These are phyloP conservation scores for Mycena kentingensis DNA, from an alignment of 768 basidiomycete species.

Conservation along the genomic window DNA sequence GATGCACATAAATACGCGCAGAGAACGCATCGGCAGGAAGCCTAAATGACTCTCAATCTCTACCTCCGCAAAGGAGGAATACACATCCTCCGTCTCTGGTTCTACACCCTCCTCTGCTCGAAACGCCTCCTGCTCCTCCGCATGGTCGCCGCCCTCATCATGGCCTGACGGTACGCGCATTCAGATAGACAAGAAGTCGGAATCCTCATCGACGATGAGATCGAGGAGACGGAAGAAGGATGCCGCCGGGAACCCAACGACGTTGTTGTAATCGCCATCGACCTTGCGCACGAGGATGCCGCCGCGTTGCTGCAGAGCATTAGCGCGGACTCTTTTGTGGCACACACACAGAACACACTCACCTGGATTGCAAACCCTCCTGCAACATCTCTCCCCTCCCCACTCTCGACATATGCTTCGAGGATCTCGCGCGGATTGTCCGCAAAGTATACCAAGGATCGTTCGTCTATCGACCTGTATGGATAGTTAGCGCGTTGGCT, in stretches of 20 bases:
- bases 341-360: slow-evolving; percentile 15
- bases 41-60: not conserved
- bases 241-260: slow-evolving; percentile 89
- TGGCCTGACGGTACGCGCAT: not conserved
- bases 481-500: not conserved
- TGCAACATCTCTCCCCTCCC: slow-evolving; percentile 85
- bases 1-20: not conserved
- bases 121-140: slow-evolving; percentile 8
- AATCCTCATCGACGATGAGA: slow-evolving; percentile 70
- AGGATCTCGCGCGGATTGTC: slow-evolving; percentile 62
- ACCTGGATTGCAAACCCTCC: slow-evolving; percentile 97
- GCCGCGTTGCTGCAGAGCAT: slow-evolving; percentile 64
- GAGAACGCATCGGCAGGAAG: not conserved
- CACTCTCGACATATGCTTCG: slow-evolving; percentile 80
- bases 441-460: slow-evolving; percentile 75
- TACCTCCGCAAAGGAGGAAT: not conserved
- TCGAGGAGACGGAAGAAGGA: slow-evolving; percentile 80
- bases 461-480: slow-evolving; percentile 76
- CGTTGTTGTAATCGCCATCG: slow-evolving; percentile 88
- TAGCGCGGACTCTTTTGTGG: not conserved
- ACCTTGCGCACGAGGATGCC: slow-evolving; percentile 80
- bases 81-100: slow-evolving; percentile 2
- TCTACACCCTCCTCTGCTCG: slow-evolving; percentile 10
- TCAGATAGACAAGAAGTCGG: slow-evolving; percentile 64
- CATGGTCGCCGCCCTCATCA: slow-evolving; percentile 1